These are phyloP conservation scores for Crucihimalaya himalaica DNA, from an alignment of 345 rosid species.

Conservation along the genomic window DNA sequence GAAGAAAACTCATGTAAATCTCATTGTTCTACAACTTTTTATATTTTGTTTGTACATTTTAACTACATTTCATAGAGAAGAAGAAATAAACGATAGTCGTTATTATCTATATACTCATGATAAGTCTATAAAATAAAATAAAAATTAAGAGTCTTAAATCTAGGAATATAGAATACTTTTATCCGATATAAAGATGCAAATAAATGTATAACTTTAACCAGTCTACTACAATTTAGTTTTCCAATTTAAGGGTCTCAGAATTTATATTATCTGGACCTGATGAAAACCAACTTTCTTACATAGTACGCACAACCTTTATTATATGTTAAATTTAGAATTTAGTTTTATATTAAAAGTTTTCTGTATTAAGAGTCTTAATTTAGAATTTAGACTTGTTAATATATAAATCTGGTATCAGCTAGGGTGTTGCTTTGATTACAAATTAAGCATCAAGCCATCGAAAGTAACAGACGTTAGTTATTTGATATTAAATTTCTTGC, in stretches of 20 bases:
- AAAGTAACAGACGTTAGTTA: constrained; percentile 14
- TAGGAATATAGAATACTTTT: no score
- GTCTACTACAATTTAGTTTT: neutral
- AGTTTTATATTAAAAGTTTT: neutral
- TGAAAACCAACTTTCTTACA: neutral
- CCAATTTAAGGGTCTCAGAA: neutral
- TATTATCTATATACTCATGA: no score
- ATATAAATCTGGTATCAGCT: neutral
- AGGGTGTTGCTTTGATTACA: constrained; percentile 21
- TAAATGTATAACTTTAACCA: neutral
- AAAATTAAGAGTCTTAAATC: no score
- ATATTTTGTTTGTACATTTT: no score
- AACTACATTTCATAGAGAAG: no score
- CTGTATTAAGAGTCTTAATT: neutral
- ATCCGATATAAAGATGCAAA: neutral
- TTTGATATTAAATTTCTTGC: constrained; percentile 27
- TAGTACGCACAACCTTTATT: neutral
- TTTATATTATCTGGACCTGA: neutral
- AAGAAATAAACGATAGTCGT: no score
- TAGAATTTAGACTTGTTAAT: no score
- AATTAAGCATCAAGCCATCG: constrained; percentile 26
- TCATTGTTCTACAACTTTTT: no score
- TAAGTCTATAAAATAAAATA: no score
- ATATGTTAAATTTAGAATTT: neutral
- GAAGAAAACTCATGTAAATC: no score